Percentiles rank a stretch among this genome's conserved stretches.
These are phyloP conservation scores for Cercospora zeina DNA, from an alignment of 2,329 filamentous ascomycete genomes.

Conservation along the genomic window DNA sequence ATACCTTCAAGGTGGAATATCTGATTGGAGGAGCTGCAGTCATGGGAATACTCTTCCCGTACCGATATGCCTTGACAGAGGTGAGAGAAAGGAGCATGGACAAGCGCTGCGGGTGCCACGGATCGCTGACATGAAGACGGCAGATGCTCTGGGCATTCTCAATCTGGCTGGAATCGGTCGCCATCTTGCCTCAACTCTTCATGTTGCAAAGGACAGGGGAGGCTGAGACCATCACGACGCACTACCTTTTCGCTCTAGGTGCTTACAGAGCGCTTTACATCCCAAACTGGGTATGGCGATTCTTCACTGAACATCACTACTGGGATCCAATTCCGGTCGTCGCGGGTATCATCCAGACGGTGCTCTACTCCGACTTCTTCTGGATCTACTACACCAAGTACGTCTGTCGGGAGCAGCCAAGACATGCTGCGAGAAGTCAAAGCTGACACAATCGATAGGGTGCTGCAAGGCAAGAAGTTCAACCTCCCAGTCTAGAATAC, in stretches of 20 bases:
- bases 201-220: conserved; percentile 97
- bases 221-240: conserved; percentile 98
- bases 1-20: conserved; percentile 97
- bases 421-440: neutral
- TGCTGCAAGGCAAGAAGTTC: conserved; percentile 57
- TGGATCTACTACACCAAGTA: conserved; percentile 98
- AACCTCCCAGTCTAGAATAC: conserved; percentile 52
- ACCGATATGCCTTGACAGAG: conserved; percentile 75
- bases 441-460: conserved; percentile 40
- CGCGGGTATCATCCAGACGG: conserved; percentile 87
- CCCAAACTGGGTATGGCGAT: conserved; percentile 96
- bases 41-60: conserved; percentile 79
- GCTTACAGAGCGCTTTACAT: conserved; percentile 93
- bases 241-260: conserved; percentile 93
- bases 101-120: neutral
- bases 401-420: conserved; percentile 36
- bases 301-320: conserved; percentile 65
- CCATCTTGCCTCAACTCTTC: conserved; percentile 95
- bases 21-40: conserved; percentile 77
- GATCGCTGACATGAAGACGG: conserved; percentile 15
- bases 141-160: conserved; percentile 96
- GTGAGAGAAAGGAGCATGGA: conserved; percentile 39
- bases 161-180: conserved; percentile 96
- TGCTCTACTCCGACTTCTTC: conserved; percentile 98
- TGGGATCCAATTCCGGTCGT: conserved; percentile 85